Evolutionary conservation across 1,284 basidiomycete genomes (phyloP), one percentile per base, ranked within the genome.

Genomic region (Apiotrichum porosum): DNA sequence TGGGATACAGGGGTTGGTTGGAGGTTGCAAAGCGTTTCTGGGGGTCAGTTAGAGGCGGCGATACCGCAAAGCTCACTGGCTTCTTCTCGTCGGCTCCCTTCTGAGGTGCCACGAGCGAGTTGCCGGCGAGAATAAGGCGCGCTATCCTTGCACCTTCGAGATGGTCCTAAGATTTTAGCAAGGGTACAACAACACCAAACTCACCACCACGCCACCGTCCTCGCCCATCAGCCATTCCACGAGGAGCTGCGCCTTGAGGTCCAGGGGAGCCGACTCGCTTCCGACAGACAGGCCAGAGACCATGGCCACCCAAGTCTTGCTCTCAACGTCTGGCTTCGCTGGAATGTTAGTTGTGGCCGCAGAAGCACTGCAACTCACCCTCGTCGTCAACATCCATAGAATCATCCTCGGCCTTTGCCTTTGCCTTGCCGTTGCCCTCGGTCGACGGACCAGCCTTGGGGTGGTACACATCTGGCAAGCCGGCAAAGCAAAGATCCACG

Each of bases 161-260:
- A 60, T 83, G 82, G 48, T 89, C 86, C 55, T 78, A 50, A 47
- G 42, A 18, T 9, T 18, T n/a, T 6, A 14, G n/a, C 9, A 2
- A 2, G 2, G 9, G n/a, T 6, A 4, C 2, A 6, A 8, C 3
- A n/a, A 1, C 1, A n/a, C 3, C 3, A 5, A 26, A 58, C 74
- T 58, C 50, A 88, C 75, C 37, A 80, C 76, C 1, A 75, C 60
- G 1, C 80, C 81, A n/a, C 87, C 88, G 12, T 77, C 78, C 73
- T 97, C 93, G 6, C 90, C 91, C 1, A 81, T 79, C 26, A 98
- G 76, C 75, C 88, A 97, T 68, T 97, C 95, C 2, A 83, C 79
- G 12, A 97, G 72, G 76, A 94, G 77, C 60, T 90, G 85, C 40
- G 84, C 79, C 55, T 83, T 83, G 6, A 85, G 78, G 63, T 93